phyloP scores from a whole-genome alignment of 441 rosid species.

The Corymbia citriodora region DNA sequence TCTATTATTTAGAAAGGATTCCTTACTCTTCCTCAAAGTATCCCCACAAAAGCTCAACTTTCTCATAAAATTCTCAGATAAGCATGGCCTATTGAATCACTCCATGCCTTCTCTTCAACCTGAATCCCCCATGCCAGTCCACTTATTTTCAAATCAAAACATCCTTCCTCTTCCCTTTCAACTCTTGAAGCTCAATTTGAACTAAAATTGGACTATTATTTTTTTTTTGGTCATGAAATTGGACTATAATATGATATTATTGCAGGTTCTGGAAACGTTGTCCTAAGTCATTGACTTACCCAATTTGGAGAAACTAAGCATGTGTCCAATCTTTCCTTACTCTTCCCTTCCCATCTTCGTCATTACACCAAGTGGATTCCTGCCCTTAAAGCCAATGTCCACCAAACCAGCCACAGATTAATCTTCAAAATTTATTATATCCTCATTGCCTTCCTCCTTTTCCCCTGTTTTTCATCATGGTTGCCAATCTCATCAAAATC shows the following conservation, averaged over 20 bases:
- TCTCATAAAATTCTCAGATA: not conserved
- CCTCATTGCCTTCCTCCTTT: not conserved
- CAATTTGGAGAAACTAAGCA: not conserved
- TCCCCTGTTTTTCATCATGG: not conserved
- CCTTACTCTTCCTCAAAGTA: not conserved
- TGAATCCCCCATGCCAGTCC: no score
- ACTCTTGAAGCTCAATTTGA: no score
- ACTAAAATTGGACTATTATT: no score
- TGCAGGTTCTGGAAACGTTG: no score
- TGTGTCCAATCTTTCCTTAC: not conserved
- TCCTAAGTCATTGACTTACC: no score
- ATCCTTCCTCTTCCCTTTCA: no score
- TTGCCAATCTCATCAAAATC: not conserved
- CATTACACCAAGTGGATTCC: not conserved
- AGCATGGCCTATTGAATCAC: fast-evolving
- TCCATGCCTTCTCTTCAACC: no score
- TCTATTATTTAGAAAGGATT: not conserved
- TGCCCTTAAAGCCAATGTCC: not conserved
- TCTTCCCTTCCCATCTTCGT: not conserved
- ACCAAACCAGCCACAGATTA: not conserved
- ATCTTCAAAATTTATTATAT: not conserved
- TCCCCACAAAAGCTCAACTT: not conserved
- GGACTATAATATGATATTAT: no score
- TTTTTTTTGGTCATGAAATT: no score
- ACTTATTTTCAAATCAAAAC: no score